Conservation (phyloP, 768 basidiomycete species). For the Trametes elegans region DNA sequence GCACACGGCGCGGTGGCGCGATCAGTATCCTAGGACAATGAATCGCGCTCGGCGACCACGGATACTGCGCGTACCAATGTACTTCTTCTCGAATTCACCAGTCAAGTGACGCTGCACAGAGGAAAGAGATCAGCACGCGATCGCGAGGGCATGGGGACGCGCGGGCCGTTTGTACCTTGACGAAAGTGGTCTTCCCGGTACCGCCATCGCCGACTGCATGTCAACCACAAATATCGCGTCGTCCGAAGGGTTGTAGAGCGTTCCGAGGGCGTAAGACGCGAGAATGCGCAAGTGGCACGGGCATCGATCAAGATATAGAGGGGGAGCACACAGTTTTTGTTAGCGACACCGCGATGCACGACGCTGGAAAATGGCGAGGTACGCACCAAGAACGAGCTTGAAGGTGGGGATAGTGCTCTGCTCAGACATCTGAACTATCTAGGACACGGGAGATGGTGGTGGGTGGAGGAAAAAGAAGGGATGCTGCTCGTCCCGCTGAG, state of each 20-base stretch:
- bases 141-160: constrained; percentile 33
- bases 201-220: constrained; percentile 89
- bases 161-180: constrained; percentile 64
- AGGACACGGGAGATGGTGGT: constrained; percentile 39
- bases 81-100: constrained; percentile 99
- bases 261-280: constrained; percentile 21
- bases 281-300: constrained; percentile 20
- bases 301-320: constrained; percentile 54
- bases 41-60: constrained; percentile 14
- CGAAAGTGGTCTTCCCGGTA: constrained; percentile 97
- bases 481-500: constrained; percentile 13
- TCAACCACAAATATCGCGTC: constrained; percentile 20
- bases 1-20: constrained; percentile 19
- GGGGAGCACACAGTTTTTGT: constrained; percentile 30
- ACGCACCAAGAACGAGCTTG: constrained; percentile 97
- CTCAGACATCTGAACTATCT: constrained; percentile 42
- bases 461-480: constrained; percentile 23
- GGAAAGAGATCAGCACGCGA: constrained; percentile 54
- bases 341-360: constrained; percentile 10
- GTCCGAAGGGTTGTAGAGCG: constrained; percentile 20
- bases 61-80: constrained; percentile 72
- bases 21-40: constrained; percentile 6
- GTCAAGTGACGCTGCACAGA: constrained; percentile 86
- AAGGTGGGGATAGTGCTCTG: constrained; percentile 71
- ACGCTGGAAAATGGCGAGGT: background rate